These are phyloP conservation scores for Huntiella decipiens DNA, from an alignment of 2,329 filamentous ascomycete species.

Conservation along the genomic window DNA sequence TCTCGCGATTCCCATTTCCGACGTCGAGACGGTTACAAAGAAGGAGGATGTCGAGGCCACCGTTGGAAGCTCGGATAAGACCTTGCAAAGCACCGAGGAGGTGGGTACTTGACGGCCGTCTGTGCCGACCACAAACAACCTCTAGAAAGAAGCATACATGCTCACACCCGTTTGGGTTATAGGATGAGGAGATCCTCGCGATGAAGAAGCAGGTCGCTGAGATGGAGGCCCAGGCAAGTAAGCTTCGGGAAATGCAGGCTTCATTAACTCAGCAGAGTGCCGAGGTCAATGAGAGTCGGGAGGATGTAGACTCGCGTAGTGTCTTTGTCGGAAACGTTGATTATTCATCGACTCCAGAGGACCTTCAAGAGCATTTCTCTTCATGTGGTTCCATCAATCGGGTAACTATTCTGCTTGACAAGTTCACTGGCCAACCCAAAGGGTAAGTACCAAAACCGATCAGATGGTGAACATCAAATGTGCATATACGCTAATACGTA, in stretches of 20 bases:
- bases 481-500: too few relatives aligned
- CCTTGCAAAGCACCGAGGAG: too few relatives aligned
- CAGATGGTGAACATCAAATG: too few relatives aligned
- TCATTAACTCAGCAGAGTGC: conserved; percentile 69
- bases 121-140: not conserved
- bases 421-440: conserved; percentile 98
- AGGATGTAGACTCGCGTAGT: conserved; percentile 85
- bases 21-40: too few relatives aligned
- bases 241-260: conserved; percentile 73
- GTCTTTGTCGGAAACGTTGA: conserved; percentile 98
- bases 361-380: conserved; percentile 97
- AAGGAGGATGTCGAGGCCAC: too few relatives aligned
- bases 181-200: conserved; percentile 55
- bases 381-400: conserved; percentile 94
- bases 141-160: not conserved
- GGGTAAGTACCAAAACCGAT: conserved; percentile 42
- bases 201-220: conserved; percentile 78
- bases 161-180: conserved; percentile 3
- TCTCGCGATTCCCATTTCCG: too few relatives aligned
- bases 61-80: too few relatives aligned
- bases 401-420: conserved; percentile 91
- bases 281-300: conserved; percentile 75
- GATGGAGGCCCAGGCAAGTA: conserved; percentile 79
- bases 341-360: conserved; percentile 89
- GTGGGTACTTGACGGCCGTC: too few relatives aligned